Conservation (phyloP, 208 protist species). For the Crithidia acanthocephali region DNA sequence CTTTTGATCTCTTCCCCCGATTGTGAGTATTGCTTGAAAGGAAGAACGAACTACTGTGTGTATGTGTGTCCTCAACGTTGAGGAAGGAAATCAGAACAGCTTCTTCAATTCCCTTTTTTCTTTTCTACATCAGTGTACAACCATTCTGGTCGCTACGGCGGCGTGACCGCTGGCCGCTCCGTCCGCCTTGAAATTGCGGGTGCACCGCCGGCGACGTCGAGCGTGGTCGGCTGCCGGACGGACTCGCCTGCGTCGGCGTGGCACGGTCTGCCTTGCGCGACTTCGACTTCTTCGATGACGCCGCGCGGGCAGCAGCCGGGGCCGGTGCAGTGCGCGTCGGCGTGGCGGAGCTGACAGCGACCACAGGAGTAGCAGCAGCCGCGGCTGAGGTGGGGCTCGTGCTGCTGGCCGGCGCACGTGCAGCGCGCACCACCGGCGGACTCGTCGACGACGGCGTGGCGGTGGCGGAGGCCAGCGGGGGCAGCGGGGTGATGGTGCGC, state of each 20-base stretch:
- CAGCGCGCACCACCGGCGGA: not conserved
- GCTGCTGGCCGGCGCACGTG: not conserved
- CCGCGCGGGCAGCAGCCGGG: not conserved
- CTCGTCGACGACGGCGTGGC: not conserved
- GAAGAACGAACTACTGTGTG: too few relatives aligned
- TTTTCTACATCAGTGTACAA: conserved; percentile 11
- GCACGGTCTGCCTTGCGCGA: not conserved
- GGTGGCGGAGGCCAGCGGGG: not conserved
- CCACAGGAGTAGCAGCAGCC: not conserved
- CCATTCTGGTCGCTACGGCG: conserved; percentile 3
- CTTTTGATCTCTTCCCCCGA: not conserved
- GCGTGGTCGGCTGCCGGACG: not conserved
- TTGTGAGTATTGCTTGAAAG: too few relatives aligned
- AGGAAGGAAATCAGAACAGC: not conserved
- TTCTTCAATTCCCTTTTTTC: not conserved
- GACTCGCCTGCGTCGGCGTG: not conserved
- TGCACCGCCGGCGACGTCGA: conserved; percentile 12
- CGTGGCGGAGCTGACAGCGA: not conserved
- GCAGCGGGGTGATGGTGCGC: conserved; percentile 6
- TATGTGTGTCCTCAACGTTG: too few relatives aligned
- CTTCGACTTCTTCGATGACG: conserved; percentile 6
- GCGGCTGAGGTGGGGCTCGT: not conserved
- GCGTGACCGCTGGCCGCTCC: conserved; percentile 1
- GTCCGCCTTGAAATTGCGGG: conserved; percentile 6
- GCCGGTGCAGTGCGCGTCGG: not conserved